phyloP scores from a whole-genome alignment of 2,329 filamentous ascomycete species.

The Penicillium psychrosexuale region DNA sequence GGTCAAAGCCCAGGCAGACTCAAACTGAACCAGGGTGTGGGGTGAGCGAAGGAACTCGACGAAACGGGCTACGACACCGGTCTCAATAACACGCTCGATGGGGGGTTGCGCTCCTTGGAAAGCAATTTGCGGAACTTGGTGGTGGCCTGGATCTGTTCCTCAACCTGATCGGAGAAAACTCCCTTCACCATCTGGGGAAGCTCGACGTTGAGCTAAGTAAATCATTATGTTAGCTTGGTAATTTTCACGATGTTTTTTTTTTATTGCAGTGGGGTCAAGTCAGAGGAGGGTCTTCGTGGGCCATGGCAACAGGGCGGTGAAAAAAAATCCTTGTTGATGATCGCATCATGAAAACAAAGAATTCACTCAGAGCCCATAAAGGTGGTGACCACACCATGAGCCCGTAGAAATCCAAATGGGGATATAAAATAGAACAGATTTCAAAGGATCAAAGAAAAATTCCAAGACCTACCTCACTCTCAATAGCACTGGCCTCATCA shows the following conservation, averaged over 20 bases:
- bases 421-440: conserved; percentile 4
- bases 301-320: conserved; percentile 37
- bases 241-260: conserved; percentile 15
- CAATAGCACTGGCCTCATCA: conserved; percentile 90
- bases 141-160: conserved; percentile 93
- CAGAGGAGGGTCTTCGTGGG: conserved; percentile 23
- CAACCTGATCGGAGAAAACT: conserved; percentile 98
- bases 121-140: conserved; percentile 98
- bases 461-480: conserved; percentile 78
- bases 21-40: conserved; percentile 97
- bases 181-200: conserved; percentile 97
- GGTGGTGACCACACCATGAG: not conserved
- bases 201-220: conserved; percentile 82
- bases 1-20: conserved; percentile 97
- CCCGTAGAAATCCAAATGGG: not conserved
- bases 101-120: conserved; percentile 97
- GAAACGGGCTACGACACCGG: conserved; percentile 93
- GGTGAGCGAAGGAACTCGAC: conserved; percentile 97
- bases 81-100: conserved; percentile 99
- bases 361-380: not conserved
- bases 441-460: conserved; percentile 21
- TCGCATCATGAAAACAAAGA: conserved; percentile 31
- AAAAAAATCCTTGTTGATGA: conserved; percentile 32
- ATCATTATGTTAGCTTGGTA: conserved; percentile 24
- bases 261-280: conserved; percentile 19